Conservation (phyloP, 768 basidiomycete species). For the Rhodotorula taiwanensis region DNA sequence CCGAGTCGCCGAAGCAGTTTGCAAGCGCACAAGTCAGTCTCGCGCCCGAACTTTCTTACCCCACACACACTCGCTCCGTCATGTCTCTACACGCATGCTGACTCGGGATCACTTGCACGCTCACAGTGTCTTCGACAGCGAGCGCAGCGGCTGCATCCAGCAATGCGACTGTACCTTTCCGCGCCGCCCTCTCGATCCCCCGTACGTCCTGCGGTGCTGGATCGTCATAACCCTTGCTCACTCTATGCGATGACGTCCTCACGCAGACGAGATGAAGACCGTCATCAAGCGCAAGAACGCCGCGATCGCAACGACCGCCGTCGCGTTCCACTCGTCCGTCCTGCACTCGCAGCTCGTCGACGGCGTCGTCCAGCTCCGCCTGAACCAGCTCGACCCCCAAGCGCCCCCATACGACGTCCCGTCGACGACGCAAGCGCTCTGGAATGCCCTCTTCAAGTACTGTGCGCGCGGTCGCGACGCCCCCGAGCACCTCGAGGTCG, state of each 20-base stretch:
- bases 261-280: conserved; percentile 27
- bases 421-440: conserved; percentile 26
- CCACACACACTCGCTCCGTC: too few relatives aligned
- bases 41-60: background rate
- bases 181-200: conserved; percentile 14
- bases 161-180: conserved; percentile 20
- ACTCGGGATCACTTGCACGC: background rate
- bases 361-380: conserved; percentile 22
- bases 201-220: too few relatives aligned
- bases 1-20: too few relatives aligned
- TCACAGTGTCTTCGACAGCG: conserved; percentile 13
- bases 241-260: background rate
- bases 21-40: conserved; percentile 19
- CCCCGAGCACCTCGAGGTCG: conserved; percentile 13
- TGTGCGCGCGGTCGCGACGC: conserved; percentile 20
- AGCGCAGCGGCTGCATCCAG: background rate
- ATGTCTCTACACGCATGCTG: too few relatives aligned
- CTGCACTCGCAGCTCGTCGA: conserved; percentile 33
- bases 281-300: conserved; percentile 31
- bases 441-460: conserved; percentile 33
- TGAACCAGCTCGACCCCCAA: conserved; percentile 32
- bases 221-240: background rate
- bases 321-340: conserved; percentile 31
- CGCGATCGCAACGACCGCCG: conserved; percentile 22
- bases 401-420: conserved; percentile 27